Conservation (phyloP, 116 monocot genomes). For the Cymodocea nodosa region DNA sequence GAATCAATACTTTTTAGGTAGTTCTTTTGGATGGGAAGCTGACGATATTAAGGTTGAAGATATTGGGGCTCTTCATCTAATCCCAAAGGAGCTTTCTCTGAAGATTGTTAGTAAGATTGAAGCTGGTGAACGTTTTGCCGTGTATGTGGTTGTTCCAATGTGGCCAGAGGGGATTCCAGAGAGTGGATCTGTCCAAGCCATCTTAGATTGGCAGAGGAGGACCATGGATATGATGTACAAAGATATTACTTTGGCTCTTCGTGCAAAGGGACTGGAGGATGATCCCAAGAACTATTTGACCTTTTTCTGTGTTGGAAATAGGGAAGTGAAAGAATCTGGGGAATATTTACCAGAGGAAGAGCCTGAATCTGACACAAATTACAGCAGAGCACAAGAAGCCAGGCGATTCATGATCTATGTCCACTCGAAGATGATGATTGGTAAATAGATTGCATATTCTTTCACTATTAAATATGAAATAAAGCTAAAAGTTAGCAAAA, state of each 20-base stretch:
- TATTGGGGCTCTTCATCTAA: conserved; percentile 45
- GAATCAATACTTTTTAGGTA: conserved; percentile 72
- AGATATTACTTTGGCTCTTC: conserved; percentile 32
- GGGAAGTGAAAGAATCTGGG: conserved; percentile 27
- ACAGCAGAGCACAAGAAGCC: conserved; percentile 35
- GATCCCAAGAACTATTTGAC: conserved; percentile 47
- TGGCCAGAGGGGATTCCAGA: conserved; percentile 67
- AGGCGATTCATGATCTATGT: conserved; percentile 67
- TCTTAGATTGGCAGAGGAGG: conserved; percentile 61
- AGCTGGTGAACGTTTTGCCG: conserved; percentile 44
- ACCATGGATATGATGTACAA: conserved; percentile 69
- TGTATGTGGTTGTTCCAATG: conserved; percentile 63
- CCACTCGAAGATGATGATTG: conserved; percentile 55
- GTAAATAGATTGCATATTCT: conserved; percentile 8
- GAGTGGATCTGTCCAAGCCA: conserved; percentile 57
- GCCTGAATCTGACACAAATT: conserved; percentile 34
- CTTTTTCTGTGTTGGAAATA: conserved; percentile 58
- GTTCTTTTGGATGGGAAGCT: conserved; percentile 44
- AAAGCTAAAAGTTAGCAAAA: too few relatives aligned
- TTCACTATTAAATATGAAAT: not conserved
- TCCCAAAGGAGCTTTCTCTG: conserved; percentile 55
- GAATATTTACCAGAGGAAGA: conserved; percentile 31
- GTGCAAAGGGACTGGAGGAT: conserved; percentile 28
- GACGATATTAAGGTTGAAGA: conserved; percentile 38
- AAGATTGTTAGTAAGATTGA: conserved; percentile 62